phyloP scores from a whole-genome alignment of 257 asterid species.

The Przewalskia tangutica region DNA sequence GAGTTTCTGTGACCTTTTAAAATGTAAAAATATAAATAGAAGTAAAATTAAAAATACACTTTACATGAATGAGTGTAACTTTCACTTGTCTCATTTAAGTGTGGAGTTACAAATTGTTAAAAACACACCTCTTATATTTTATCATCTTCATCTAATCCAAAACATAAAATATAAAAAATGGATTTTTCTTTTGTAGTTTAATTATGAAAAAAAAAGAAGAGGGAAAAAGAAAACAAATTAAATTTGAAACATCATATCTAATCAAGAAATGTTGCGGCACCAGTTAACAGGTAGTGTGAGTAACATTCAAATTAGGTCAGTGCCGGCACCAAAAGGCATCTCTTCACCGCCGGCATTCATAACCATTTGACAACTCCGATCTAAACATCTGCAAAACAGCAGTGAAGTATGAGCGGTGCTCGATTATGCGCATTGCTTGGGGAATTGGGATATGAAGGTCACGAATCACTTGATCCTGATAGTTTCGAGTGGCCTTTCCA shows the following conservation, averaged over 20 bases:
- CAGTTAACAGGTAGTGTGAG: not conserved
- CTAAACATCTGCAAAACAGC: not conserved
- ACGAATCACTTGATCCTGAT: slow-evolving; percentile 67
- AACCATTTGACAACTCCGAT: not conserved
- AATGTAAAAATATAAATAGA: not conserved
- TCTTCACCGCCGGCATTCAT: not conserved
- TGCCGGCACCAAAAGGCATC: slow-evolving; percentile 41
- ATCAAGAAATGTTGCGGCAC: not conserved
- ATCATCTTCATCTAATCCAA: not conserved
- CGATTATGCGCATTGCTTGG: slow-evolving; percentile 63
- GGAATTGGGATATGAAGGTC: slow-evolving; percentile 80
- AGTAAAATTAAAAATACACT: not conserved
- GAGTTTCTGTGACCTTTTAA: not conserved
- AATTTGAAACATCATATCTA: not conserved
- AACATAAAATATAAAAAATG: not conserved
- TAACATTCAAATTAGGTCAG: slow-evolving; percentile 1
- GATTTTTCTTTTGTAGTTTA: not conserved
- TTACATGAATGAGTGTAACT: not conserved
- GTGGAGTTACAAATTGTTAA: not conserved
- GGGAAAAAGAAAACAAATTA: slow-evolving; percentile 1
- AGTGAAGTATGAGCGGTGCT: slow-evolving; percentile 51
- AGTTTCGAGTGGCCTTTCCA: slow-evolving; percentile 99
- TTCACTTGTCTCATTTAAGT: not conserved
- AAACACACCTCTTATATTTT: not conserved
- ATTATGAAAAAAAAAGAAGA: not conserved